Evolutionary conservation across 331 rosid genomes (phyloP).

Genomic region (Telfairia occidentalis): DNA sequence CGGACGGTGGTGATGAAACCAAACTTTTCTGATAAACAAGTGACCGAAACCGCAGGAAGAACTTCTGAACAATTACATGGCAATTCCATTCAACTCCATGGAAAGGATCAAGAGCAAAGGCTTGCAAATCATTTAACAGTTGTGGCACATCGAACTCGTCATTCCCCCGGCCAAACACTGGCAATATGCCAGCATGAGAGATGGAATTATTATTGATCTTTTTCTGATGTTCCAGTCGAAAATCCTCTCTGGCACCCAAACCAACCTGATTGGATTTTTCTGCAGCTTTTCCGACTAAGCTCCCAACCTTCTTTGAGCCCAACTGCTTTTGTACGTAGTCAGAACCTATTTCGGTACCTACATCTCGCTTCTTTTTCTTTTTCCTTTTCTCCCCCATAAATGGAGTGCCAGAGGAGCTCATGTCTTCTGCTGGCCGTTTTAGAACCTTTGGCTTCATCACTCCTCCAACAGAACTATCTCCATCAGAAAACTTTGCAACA

Average conservation of each 20-base stretch:
- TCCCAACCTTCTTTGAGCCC: slow-evolving; percentile 27
- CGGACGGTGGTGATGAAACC: slow-evolving; percentile 45
- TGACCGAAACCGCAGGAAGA: slow-evolving; percentile 79
- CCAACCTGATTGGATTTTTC: slow-evolving; percentile 28
- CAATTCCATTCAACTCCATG: slow-evolving; percentile 47
- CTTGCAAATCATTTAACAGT: slow-evolving; percentile 58
- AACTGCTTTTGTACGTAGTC: slow-evolving; percentile 30
- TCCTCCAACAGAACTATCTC: slow-evolving; percentile 25
- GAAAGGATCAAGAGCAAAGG: slow-evolving; percentile 81
- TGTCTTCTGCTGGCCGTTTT: slow-evolving; percentile 43
- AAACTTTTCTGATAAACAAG: slow-evolving; percentile 82
- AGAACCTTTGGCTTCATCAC: slow-evolving; percentile 42
- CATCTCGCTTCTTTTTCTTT: slow-evolving; percentile 49
- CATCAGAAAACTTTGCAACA: slow-evolving; percentile 29
- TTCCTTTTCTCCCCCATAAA: slow-evolving; percentile 41
- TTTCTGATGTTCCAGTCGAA: slow-evolving; percentile 26
- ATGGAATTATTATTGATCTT: slow-evolving; percentile 22
- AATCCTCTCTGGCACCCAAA: slow-evolving; percentile 35
- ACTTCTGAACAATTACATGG: slow-evolving; percentile 38
- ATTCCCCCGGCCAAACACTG: slow-evolving; percentile 18
- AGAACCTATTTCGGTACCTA: slow-evolving; percentile 25
- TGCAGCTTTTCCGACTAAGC: slow-evolving; percentile 20
- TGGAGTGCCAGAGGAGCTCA: slow-evolving; percentile 28
- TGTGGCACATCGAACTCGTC: slow-evolving; percentile 40
- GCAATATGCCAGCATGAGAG: slow-evolving; percentile 14